Conservation (phyloP, 257 asterid species). For the Dorcoceras hygrometricum region DNA sequence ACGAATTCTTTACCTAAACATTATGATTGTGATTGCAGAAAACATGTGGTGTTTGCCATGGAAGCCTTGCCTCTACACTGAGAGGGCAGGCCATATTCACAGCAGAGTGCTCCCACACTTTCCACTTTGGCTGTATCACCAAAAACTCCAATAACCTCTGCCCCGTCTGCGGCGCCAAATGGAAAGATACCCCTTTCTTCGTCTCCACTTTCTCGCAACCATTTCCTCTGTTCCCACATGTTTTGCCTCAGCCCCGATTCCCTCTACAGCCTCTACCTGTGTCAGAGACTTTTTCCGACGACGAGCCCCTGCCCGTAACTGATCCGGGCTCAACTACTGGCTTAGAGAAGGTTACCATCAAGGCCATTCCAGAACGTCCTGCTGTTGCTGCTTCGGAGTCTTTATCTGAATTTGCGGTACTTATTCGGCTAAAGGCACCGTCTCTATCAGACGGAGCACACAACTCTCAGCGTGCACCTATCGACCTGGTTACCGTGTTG, state of each 20-base stretch:
- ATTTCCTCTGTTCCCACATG: constrained; percentile 14
- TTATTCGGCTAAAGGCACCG: constrained; percentile 25
- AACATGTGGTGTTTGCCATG: constrained; percentile 27
- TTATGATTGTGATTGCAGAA: not conserved
- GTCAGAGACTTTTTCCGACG: constrained; percentile 21
- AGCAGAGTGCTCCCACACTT: not conserved
- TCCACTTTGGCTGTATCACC: constrained; percentile 25
- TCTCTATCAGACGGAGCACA: constrained; percentile 12
- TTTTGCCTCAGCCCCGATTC: not conserved
- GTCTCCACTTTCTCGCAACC: not conserved
- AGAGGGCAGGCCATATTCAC: constrained; percentile 26
- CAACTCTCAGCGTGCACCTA: constrained; percentile 17
- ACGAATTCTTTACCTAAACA: not conserved
- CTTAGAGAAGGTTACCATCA: constrained; percentile 2
- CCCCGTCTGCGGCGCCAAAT: constrained; percentile 23
- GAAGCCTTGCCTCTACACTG: constrained; percentile 9
- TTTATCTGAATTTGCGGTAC: constrained; percentile 24
- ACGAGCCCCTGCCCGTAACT: constrained; percentile 23
- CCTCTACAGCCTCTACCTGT: constrained; percentile 9
- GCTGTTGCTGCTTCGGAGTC: constrained; percentile 23
- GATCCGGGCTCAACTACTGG: not conserved
- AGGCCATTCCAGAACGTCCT: constrained; percentile 23
- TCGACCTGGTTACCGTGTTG: constrained; percentile 30
- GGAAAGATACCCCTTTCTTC: constrained; percentile 26
- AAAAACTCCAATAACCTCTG: constrained; percentile 22